Percentiles rank a stretch among this genome's conserved stretches.
These are phyloP conservation scores for Phylloporus scabripes DNA, from an alignment of 768 basidiomycete genomes.

Conservation along the genomic window DNA sequence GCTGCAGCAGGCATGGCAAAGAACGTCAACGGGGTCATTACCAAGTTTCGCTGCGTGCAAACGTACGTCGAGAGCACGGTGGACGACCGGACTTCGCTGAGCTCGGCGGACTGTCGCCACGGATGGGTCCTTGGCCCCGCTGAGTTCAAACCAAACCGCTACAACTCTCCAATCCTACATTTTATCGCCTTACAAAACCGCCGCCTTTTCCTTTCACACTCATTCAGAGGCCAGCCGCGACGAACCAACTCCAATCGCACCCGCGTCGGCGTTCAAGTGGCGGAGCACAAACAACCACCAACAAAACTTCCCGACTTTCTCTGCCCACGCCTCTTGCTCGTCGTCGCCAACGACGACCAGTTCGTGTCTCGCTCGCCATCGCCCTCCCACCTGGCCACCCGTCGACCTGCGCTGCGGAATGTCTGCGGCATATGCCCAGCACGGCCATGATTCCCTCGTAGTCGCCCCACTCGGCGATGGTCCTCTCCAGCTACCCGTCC, in stretches of 20 bases:
- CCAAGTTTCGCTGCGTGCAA: slow-evolving; percentile 13
- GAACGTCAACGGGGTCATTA: slow-evolving; percentile 21
- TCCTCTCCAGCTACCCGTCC: slow-evolving; percentile 25
- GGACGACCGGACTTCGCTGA: slow-evolving; percentile 29
- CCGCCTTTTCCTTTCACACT: too few relatives aligned
- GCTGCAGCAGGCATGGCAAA: slow-evolving; percentile 19
- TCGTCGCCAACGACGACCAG: slow-evolving; percentile 31
- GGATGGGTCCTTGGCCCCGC: slow-evolving; percentile 17
- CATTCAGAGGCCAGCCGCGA: background rate
- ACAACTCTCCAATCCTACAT: too few relatives aligned
- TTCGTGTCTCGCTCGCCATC: slow-evolving; percentile 1
- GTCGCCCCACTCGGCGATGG: slow-evolving; percentile 48
- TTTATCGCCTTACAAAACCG: too few relatives aligned
- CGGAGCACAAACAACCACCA: slow-evolving; percentile 19
- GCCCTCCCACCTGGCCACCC: background rate
- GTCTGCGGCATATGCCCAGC: slow-evolving; percentile 40
- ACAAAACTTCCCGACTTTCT: slow-evolving; percentile 24
- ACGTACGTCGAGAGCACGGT: slow-evolving; percentile 21
- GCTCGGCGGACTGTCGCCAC: slow-evolving; percentile 30
- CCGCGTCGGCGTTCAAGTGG: slow-evolving; percentile 6
- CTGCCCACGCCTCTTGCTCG: slow-evolving; percentile 27
- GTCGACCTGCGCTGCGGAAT: slow-evolving; percentile 32
- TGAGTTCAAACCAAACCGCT: slow-evolving; percentile 27
- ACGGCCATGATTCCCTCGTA: slow-evolving; percentile 32
- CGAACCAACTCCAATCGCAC: background rate